phyloP scores from a whole-genome alignment of 2,329 filamentous ascomycete genomes.

The Curvularia eragrostidis region DNA sequence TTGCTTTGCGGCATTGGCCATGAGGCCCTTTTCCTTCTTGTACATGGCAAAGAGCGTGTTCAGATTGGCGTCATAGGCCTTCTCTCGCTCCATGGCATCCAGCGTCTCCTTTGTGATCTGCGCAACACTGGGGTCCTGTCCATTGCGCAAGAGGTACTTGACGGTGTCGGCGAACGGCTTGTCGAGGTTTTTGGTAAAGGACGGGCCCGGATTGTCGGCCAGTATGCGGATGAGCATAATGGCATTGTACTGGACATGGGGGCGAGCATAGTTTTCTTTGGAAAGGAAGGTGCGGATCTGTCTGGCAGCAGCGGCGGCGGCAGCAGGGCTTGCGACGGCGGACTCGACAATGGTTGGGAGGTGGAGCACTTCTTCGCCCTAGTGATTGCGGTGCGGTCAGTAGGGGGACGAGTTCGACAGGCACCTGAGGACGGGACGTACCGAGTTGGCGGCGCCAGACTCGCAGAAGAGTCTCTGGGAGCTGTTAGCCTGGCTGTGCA shows the following conservation, averaged over 20 bases:
- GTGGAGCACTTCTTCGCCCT: conserved; percentile 90
- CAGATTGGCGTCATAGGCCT: conserved; percentile 76
- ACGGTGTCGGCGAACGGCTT: conserved; percentile 78
- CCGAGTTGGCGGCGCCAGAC: conserved; percentile 65
- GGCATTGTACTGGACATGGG: conserved; percentile 89
- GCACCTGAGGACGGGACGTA: conserved; percentile 19
- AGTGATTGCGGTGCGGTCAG: conserved; percentile 22
- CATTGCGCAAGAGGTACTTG: conserved; percentile 75
- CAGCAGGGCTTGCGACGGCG: conserved; percentile 87
- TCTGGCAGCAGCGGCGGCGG: conserved; percentile 80
- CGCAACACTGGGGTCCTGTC: conserved; percentile 76
- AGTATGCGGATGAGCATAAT: conserved; percentile 95
- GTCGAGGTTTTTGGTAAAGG: conserved; percentile 91
- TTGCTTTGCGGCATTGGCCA: conserved; percentile 50
- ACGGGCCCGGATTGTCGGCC: conserved; percentile 85
- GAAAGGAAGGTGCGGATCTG: conserved; percentile 83
- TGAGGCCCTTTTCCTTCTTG: conserved; percentile 74
- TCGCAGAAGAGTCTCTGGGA: conserved; percentile 80
- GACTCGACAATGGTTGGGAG: conserved; percentile 93
- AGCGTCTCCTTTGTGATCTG: conserved; percentile 89
- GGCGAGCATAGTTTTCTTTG: conserved; percentile 68
- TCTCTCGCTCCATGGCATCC: conserved; percentile 75
- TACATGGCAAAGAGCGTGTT: conserved; percentile 80
- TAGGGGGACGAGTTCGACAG: not conserved
- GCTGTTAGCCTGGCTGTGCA: conserved; percentile 17